Evolutionary conservation across 2,329 filamentous ascomycete species (phyloP).

Genomic region (Claviceps pusilla): DNA sequence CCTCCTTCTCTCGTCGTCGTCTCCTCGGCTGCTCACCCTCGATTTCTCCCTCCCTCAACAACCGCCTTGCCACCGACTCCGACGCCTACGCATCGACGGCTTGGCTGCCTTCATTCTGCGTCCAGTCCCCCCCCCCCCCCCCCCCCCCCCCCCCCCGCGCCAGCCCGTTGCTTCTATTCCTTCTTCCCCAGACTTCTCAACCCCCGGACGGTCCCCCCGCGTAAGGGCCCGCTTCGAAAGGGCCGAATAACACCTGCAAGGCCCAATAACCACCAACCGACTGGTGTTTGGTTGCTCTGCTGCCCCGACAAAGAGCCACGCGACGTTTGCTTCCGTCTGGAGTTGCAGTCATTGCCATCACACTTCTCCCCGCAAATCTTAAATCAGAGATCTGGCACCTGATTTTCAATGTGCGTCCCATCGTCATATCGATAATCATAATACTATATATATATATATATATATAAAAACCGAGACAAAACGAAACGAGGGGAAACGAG

Average conservation of each 20-base stretch:
- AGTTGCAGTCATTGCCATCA: slow-evolving; percentile 2
- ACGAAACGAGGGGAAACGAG: too few species aligned
- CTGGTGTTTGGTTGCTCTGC: slow-evolving; percentile 7
- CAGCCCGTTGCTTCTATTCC: slow-evolving; percentile 1
- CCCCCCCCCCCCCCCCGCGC: background rate
- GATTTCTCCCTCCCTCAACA: background rate
- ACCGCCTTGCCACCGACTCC: background rate
- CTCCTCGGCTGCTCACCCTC: background rate
- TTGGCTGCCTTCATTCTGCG: background rate
- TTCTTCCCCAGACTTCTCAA: slow-evolving; percentile 7
- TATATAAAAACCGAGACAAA: too few species aligned
- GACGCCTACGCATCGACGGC: background rate
- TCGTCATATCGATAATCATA: slow-evolving; percentile 2
- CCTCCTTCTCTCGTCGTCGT: background rate
- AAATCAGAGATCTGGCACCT: slow-evolving; percentile 5
- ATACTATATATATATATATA: too few species aligned
- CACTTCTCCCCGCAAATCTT: slow-evolving; percentile 15
- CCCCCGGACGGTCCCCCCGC: slow-evolving; percentile 13
- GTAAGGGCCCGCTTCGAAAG: slow-evolving; percentile 20
- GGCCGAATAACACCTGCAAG: slow-evolving; percentile 23
- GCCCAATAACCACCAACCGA: slow-evolving; percentile 10
- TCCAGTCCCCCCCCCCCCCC: background rate
- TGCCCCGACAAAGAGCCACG: slow-evolving; percentile 4
- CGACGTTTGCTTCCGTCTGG: slow-evolving; percentile 4
- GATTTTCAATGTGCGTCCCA: slow-evolving; percentile 3